A percentile compares a stretch with the other conserved stretches of the same genome.
Evolutionary conservation across 1,284 basidiomycete species (phyloP).

Genomic region (Hymenochaete sp.): DNA sequence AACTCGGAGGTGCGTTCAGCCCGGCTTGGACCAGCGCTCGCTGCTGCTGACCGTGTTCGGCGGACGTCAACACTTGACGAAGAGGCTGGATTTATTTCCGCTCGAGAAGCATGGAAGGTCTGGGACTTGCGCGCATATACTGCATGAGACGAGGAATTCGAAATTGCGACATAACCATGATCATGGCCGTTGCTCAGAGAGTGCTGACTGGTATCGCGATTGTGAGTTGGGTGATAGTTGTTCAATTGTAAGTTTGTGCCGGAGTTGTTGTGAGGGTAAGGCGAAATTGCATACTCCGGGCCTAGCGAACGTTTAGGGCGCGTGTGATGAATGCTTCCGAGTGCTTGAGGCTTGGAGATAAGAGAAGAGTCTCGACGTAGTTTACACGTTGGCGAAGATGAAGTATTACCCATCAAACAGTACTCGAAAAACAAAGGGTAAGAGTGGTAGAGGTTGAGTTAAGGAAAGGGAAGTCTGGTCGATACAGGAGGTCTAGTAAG

Average conservation of each 20-base stretch:
- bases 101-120: slow-evolving; percentile 1
- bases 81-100: not conserved
- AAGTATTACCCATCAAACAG: slow-evolving; percentile 13
- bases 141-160: not conserved
- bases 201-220: not conserved
- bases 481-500: not conserved
- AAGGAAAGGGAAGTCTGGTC: not conserved
- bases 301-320: slow-evolving; percentile 7
- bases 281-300: slow-evolving; percentile 10
- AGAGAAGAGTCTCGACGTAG: slow-evolving; percentile 10
- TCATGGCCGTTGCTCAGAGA: not conserved
- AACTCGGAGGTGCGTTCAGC: slow-evolving; percentile 1
- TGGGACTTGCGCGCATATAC: not conserved
- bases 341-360: slow-evolving; percentile 10
- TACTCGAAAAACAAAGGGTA: no score
- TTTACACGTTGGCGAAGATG: slow-evolving; percentile 10
- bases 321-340: slow-evolving; percentile 1
- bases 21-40: slow-evolving; percentile 8
- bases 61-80: slow-evolving; percentile 5
- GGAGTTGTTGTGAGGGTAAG: not conserved
- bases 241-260: not conserved
- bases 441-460: no score
- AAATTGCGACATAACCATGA: not conserved
- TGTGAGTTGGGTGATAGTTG: not conserved
- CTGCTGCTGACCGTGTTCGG: slow-evolving; percentile 6